A percentile compares a stretch with the other conserved stretches of the same genome.
phyloP scores from a whole-genome alignment of 2,329 filamentous ascomycete species.

The Talaromyces piceae region DNA sequence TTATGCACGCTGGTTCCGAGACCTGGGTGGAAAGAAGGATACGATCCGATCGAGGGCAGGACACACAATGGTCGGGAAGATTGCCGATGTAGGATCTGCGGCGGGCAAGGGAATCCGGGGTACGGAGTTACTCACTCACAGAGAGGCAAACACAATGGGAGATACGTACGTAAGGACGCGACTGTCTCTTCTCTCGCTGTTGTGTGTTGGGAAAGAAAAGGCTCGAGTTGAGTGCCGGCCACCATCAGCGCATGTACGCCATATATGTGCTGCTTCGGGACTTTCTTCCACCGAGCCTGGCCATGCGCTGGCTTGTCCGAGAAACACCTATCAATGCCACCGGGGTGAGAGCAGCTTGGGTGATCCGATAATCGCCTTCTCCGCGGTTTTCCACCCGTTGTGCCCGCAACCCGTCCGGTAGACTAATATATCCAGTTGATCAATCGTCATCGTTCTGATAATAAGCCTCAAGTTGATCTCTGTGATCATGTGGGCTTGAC shows the following conservation, averaged over 20 bases:
- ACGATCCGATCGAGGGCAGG: no score
- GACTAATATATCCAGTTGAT: not conserved
- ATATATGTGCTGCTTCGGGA: not conserved
- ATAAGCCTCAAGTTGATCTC: not conserved
- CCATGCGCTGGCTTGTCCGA: not conserved
- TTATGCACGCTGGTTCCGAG: not conserved
- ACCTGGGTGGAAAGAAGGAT: no score
- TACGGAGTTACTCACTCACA: not conserved
- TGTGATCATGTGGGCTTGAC: not conserved
- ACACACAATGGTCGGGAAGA: no score
- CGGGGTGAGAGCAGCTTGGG: not conserved
- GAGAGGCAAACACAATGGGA: not conserved
- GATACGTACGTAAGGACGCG: not conserved
- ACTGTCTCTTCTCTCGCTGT: not conserved
- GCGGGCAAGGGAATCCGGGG: not conserved
- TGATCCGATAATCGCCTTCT: not conserved
- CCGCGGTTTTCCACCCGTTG: not conserved
- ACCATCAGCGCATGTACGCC: not conserved
- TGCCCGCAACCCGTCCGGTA: not conserved
- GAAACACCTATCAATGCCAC: not conserved
- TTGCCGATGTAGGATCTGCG: no score
- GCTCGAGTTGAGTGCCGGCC: no score
- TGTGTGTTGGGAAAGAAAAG: no score
- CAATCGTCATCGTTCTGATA: not conserved
- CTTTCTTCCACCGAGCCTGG: not conserved